These are phyloP conservation scores for Daldinia grandis DNA, from an alignment of 495 filamentous ascomycete genomes.

Conservation along the genomic window DNA sequence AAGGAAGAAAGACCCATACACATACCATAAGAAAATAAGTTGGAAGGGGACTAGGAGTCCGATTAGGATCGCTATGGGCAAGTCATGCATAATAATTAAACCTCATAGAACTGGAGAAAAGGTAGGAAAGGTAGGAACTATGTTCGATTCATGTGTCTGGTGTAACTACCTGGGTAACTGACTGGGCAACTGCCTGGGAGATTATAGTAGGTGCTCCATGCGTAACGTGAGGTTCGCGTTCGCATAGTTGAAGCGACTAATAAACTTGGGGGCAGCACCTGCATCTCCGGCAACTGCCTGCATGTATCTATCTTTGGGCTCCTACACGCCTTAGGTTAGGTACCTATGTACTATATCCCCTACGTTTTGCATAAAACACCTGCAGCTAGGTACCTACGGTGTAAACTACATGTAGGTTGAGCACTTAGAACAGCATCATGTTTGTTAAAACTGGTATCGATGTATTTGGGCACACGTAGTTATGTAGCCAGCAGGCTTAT, in stretches of 20 bases:
- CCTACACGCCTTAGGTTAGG: too few species aligned
- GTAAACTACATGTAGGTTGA: neutral
- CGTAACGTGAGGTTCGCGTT: too few species aligned
- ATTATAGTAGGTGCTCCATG: neutral
- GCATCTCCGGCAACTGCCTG: neutral
- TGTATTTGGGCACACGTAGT: too few species aligned
- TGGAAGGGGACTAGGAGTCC: too few species aligned
- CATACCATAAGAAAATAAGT: neutral
- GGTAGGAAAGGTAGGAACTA: neutral
- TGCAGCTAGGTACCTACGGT: too few species aligned
- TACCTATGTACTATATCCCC: too few species aligned
- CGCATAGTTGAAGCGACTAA: too few species aligned
- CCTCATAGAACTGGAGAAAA: neutral
- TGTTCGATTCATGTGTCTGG: neutral
- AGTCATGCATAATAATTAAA: neutral
- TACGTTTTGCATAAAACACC: too few species aligned
- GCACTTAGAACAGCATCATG: neutral
- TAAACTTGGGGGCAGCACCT: too few species aligned
- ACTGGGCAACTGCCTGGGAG: neutral
- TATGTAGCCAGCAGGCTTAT: neutral
- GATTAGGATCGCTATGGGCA: neutral
- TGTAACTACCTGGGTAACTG: neutral
- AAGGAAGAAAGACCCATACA: neutral
- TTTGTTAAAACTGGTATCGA: neutral
- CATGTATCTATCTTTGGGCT: neutral